Base-by-base conservation (phyloP, 2,329 filamentous ascomycete species). In the Ceratocystis lukuohia region DNA sequence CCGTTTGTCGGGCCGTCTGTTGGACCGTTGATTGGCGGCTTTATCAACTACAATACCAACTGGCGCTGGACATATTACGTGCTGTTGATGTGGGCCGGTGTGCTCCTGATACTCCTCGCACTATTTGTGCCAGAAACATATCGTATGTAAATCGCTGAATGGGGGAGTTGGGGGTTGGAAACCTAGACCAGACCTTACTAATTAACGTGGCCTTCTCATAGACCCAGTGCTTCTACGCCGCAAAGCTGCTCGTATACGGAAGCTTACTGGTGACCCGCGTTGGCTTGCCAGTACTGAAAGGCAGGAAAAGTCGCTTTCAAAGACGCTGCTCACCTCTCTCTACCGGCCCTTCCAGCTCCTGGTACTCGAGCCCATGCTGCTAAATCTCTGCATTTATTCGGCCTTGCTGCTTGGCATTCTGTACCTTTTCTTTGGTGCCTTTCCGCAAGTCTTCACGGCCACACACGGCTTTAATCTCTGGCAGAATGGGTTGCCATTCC, bases 341-440 rank as follows among this genome's bases (percentile, higher is more conserved):
- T 76, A 83, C 64, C 81, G 85, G n/a, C 90, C 90, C 5, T 88
- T 94, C 73, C 84, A 94, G 75, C 82, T 96, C 5, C 80, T 96
- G 65, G 75, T 87, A 62, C 82, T 89, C 65, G 91, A 96, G 77
- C 89, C 89, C 70, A 96, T 96, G 90, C 89, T 87, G 68, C 78
- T 94, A 67, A 85, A 85, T 70, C 84, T 96, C 30, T 94, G 91
- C 75, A 76, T 94, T 25, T 88, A 92, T 71, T 89, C 89, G 0
- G 90, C 91, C 48, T 84, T 96, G 65, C 78, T 96, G n/a, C 80
- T 96, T 6, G 92, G 91, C 4, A 88, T 96, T 57, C 77, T 96
- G 1, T 96, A 96, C 73, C 83, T 96, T 48, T 96, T 95, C 78
- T 95, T 96, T 74, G 91, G 91, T 22, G 91, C 91, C 0, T 96